Base-by-base conservation (phyloP, 208 protist genomes). In the Trypanosoma scelopori region DNA sequence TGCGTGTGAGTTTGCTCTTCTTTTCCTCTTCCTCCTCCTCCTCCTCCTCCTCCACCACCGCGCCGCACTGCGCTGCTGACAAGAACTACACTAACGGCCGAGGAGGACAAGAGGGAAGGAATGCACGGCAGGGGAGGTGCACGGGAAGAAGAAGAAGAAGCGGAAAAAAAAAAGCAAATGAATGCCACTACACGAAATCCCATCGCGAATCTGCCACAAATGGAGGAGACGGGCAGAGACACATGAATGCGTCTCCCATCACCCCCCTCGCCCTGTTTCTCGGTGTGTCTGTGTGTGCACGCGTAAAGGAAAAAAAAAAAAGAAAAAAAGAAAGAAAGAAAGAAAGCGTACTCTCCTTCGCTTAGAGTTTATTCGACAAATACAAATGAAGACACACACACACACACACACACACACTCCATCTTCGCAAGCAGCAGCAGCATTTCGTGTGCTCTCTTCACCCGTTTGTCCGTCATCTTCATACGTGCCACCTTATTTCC, bases 131-230 rank as follows among this genome's bases (percentile, higher is more conserved):
- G 22, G 37, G 12, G 22, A 0, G 43, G 35, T 57, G 4, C 13
- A 15, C 23, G 62, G 52, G 22, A 41, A 4, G 22, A 0, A 52
- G 35, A 51, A 50, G 63, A 25, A 52, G 47, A 41, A 51, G 25
- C 46, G 27, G 35, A 42, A 58, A 28, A 49, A 65, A 42, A 27
- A 45, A 39, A 27, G 69, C 53, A 56, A 37, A 37, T 11, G 9
- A 37, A 37, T 37, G 5, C 3, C 32, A 11, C 9, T 37, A 37
- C 3, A 37, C 9, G 9, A 37, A 37, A 37, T 37, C 9, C 5
- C 32, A 37, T 9, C 32, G 9, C 32, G 5, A 37, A 37, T 9
- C 9, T 3, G 9, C 32, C 32, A 37, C 32, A 9, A 37, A 37
- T 37, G 32, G 32, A 37, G 3, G 5, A 37, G 32, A 9, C 32